Evolutionary conservation across 1,139 yeast genomes (phyloP).

Genomic region (Blastobotrys petasosporus): DNA sequence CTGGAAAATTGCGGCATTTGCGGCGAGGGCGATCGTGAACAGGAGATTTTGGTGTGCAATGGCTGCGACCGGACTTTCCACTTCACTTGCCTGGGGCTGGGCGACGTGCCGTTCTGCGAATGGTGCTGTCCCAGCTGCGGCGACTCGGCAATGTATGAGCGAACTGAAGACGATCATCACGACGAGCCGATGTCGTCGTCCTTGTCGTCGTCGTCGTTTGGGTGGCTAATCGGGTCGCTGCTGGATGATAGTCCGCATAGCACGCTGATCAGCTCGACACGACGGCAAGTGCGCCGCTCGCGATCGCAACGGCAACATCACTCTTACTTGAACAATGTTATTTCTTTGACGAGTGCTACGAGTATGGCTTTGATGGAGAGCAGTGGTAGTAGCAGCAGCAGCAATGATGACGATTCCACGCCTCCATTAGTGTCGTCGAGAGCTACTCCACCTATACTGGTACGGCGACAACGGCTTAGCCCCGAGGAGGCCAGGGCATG

Average conservation of each 20-base stretch:
- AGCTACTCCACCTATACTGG: too few relatives aligned
- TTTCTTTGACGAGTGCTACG: too few relatives aligned
- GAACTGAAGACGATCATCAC: not conserved
- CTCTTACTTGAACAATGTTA: too few relatives aligned
- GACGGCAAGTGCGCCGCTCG: not conserved
- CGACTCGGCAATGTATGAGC: conserved; percentile 15
- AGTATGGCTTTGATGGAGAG: too few relatives aligned
- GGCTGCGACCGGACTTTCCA: conserved; percentile 32
- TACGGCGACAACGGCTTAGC: conserved; percentile 13
- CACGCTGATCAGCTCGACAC: not conserved
- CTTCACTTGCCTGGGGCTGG: conserved; percentile 30
- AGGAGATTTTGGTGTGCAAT: conserved; percentile 30
- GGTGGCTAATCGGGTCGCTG: not conserved
- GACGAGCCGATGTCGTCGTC: not conserved
- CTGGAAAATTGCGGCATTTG: conserved; percentile 29
- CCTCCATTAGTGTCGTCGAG: too few relatives aligned
- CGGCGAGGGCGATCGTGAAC: conserved; percentile 27
- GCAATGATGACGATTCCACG: too few relatives aligned
- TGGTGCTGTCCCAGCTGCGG: conserved; percentile 33
- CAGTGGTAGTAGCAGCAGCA: too few relatives aligned
- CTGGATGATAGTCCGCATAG: not conserved
- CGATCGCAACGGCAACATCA: not conserved
- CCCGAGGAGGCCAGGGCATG: conserved; percentile 31
- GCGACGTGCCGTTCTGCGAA: conserved; percentile 26
- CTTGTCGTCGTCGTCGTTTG: not conserved